Evolutionary conservation across 345 rosid species (phyloP).

Genomic region (Trapa bicornis): DNA sequence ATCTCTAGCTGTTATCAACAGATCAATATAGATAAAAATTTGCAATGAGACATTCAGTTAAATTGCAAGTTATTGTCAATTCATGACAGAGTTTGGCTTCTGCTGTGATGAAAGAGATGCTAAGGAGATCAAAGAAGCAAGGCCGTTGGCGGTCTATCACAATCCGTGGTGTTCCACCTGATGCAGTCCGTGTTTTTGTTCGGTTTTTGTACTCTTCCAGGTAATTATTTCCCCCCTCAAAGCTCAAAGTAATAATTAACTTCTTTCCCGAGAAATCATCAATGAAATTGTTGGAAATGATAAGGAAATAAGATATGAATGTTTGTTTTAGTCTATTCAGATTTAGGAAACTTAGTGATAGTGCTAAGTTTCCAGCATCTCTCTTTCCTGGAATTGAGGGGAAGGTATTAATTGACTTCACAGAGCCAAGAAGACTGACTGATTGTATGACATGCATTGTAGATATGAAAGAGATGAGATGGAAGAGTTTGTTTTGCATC

Average conservation of each 20-base stretch:
- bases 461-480: slow-evolving; percentile 68
- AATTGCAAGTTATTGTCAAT: background rate
- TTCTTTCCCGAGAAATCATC: too few relatives aligned
- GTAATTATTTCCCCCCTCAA: slow-evolving; percentile 20
- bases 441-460: slow-evolving; percentile 5
- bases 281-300: background rate
- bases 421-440: too few relatives aligned
- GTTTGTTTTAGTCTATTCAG: too few relatives aligned
- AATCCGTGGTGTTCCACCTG: slow-evolving; percentile 57
- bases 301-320: too few relatives aligned
- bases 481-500: slow-evolving; percentile 42
- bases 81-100: slow-evolving; percentile 67
- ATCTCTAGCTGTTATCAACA: background rate
- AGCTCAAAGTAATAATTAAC: too few relatives aligned
- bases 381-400: too few relatives aligned
- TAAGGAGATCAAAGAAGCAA: slow-evolving; percentile 42
- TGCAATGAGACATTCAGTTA: background rate
- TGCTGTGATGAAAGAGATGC: slow-evolving; percentile 58
- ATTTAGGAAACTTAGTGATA: too few relatives aligned
- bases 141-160: slow-evolving; percentile 40
- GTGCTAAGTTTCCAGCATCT: too few relatives aligned
- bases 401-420: too few relatives aligned
- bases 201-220: slow-evolving; percentile 74
- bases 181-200: slow-evolving; percentile 64
- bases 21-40: background rate